Evolutionary conservation across 139 green algal species (phyloP).

Genomic region (Nannochloris sp.): DNA sequence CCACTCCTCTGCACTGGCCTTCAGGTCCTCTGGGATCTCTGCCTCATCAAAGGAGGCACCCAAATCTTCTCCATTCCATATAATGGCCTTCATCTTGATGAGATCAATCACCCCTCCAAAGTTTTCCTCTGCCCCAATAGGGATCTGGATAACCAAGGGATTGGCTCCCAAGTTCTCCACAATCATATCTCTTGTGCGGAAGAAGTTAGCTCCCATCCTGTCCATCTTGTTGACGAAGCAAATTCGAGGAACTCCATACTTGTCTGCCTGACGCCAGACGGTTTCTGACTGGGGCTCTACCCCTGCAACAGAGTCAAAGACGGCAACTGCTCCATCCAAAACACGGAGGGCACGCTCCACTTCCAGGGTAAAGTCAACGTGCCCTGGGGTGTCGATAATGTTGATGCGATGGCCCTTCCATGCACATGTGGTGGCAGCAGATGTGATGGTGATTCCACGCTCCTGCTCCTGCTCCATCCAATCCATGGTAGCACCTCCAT

Average conservation of each 20-base stretch:
- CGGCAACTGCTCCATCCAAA: slow-evolving; percentile 91
- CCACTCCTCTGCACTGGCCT: slow-evolving; percentile 76
- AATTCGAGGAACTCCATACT: slow-evolving; percentile 94
- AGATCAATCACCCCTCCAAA: slow-evolving; percentile 95
- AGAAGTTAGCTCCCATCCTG: slow-evolving; percentile 97
- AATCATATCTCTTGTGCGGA: slow-evolving; percentile 68
- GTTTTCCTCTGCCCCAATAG: slow-evolving; percentile 85
- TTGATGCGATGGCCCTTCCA: slow-evolving; percentile 98
- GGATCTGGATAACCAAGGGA: slow-evolving; percentile 73
- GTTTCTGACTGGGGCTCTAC: slow-evolving; percentile 97
- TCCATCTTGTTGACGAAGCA: slow-evolving; percentile 99
- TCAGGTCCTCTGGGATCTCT: slow-evolving; percentile 82
- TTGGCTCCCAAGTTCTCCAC: slow-evolving; percentile 80
- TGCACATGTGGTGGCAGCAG: slow-evolving; percentile 90
- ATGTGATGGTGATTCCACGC: slow-evolving; percentile 98
- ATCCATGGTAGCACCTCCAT: slow-evolving; percentile 98
- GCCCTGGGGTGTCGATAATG: slow-evolving; percentile 98
- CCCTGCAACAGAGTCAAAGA: slow-evolving; percentile 94
- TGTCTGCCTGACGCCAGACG: slow-evolving; percentile 98
- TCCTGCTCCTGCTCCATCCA: slow-evolving; percentile 94
- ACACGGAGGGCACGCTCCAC: slow-evolving; percentile 98
- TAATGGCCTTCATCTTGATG: slow-evolving; percentile 91
- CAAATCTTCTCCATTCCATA: slow-evolving; percentile 90
- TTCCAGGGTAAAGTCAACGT: slow-evolving; percentile 96
- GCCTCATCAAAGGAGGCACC: slow-evolving; percentile 78